These are phyloP conservation scores for Fusarium fujikuroi DNA, from an alignment of 2,329 filamentous ascomycete species.

Conservation along the genomic window DNA sequence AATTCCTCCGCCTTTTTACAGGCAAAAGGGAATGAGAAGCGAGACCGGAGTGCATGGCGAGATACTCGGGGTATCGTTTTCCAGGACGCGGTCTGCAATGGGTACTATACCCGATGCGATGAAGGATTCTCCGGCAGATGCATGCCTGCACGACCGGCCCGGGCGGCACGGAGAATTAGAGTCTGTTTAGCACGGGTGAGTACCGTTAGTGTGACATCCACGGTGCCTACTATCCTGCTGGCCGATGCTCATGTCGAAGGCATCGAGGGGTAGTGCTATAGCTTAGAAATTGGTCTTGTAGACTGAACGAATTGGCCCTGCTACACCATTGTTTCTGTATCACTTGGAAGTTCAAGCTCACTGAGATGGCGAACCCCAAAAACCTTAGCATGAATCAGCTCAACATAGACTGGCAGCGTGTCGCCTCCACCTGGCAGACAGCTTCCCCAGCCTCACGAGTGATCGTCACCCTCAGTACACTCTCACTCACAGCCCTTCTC, in stretches of 20 bases:
- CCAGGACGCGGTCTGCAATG: not conserved
- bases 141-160: not conserved
- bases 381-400: not conserved
- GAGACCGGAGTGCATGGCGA: not conserved
- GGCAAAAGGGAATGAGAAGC: not conserved
- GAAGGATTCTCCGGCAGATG: slow-evolving; percentile 3
- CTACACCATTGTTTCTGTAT: no score
- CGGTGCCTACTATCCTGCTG: no score
- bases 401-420: not conserved
- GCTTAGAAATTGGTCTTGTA: not conserved
- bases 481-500: not conserved
- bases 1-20: not conserved
- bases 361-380: not conserved
- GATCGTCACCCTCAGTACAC: not conserved
- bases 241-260: not conserved
- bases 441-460: not conserved
- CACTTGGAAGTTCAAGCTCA: fast-evolving
- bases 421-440: not conserved
- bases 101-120: not conserved
- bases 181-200: not conserved
- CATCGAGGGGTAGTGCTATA: not conserved
- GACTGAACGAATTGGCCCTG: not conserved
- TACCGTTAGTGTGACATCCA: not conserved
- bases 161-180: not conserved
- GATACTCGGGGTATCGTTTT: not conserved